phyloP scores from a whole-genome alignment of 2,329 filamentous ascomycete genomes.

The Bretziella fagacearum region DNA sequence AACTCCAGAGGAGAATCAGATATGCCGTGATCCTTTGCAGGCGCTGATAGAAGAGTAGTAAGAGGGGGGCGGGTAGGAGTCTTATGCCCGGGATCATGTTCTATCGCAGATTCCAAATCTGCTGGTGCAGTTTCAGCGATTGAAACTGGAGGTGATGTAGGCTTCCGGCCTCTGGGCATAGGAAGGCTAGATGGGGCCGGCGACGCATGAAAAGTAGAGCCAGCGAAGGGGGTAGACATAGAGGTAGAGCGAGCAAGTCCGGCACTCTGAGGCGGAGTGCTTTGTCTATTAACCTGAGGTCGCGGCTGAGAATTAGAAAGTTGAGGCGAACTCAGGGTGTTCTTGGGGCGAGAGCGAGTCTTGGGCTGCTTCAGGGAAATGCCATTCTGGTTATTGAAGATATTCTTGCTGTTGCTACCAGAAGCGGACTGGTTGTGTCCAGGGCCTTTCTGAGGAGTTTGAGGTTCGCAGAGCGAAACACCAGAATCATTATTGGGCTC shows the following conservation, averaged over 20 bases:
- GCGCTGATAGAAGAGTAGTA: not conserved
- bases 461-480: conserved; percentile 17
- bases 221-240: conserved; percentile 55
- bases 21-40: conserved; percentile 8
- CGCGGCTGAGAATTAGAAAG: conserved; percentile 28
- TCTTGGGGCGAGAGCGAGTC: conserved; percentile 16
- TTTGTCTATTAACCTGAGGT: conserved; percentile 19
- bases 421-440: not conserved
- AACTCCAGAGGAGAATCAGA: conserved; percentile 69
- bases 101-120: not conserved
- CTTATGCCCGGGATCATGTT: not conserved
- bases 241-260: conserved; percentile 7
- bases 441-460: conserved; percentile 31
- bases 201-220: conserved; percentile 86
- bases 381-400: conserved; percentile 19
- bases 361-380: conserved; percentile 3
- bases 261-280: conserved; percentile 12
- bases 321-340: conserved; percentile 25
- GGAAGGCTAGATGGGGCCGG: conserved; percentile 81
- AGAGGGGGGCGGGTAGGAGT: conserved; percentile 6
- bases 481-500: conserved; percentile 22
- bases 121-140: conserved; percentile 23
- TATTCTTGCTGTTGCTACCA: conserved; percentile 21
- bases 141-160: conserved; percentile 1
- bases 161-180: conserved; percentile 50